Evolutionary conservation across 768 basidiomycete genomes (phyloP).

Genomic region (Amanita polypyramis): DNA sequence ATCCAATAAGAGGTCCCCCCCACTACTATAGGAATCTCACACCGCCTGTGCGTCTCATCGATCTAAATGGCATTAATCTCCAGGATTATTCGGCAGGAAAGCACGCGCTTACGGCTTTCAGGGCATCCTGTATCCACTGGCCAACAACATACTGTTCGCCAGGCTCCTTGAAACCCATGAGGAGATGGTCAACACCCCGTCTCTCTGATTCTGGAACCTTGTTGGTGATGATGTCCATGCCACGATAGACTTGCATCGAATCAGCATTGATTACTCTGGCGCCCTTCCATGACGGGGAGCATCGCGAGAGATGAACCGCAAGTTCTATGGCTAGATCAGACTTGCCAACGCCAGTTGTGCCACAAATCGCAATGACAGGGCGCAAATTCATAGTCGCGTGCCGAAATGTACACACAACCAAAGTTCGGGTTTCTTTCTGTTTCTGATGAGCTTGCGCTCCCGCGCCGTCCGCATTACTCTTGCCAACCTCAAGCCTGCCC

Average conservation of each 20-base stretch:
- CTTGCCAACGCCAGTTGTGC: conserved; percentile 95
- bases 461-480: conserved; percentile 39
- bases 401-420: background rate
- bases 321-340: conserved; percentile 86
- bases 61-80: conserved; percentile 38
- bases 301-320: conserved; percentile 46
- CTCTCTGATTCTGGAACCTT: conserved; percentile 74
- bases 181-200: conserved; percentile 74
- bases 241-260: conserved; percentile 93
- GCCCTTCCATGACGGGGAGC: conserved; percentile 32
- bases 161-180: conserved; percentile 83
- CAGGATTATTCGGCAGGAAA: background rate
- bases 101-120: conserved; percentile 49
- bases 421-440: background rate
- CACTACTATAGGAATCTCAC: conserved; percentile 77
- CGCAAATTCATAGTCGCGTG: conserved; percentile 27
- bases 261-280: conserved; percentile 90
- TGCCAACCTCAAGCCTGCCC: conserved; percentile 66
- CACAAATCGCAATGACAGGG: conserved; percentile 79
- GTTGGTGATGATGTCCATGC: conserved; percentile 90
- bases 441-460: conserved; percentile 26
- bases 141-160: conserved; percentile 82
- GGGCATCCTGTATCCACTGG: conserved; percentile 82
- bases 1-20: conserved; percentile 98
- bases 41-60: conserved; percentile 51